These are phyloP conservation scores for Tricholomella constricta DNA, from an alignment of 768 basidiomycete genomes.

Conservation along the genomic window DNA sequence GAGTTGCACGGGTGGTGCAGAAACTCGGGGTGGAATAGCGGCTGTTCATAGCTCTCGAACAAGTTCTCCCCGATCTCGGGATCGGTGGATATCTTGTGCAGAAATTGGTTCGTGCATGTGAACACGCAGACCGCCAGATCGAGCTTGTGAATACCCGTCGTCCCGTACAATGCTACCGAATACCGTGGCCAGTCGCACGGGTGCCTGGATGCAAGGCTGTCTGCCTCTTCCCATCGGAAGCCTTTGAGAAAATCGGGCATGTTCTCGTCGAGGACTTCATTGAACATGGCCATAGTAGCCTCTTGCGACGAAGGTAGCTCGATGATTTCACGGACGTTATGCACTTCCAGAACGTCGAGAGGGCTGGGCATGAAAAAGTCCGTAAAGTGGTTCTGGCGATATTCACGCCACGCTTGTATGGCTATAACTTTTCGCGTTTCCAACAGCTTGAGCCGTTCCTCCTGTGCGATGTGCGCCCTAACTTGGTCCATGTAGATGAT, in stretches of 20 bases:
- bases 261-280: background rate
- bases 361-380: slow-evolving; percentile 24
- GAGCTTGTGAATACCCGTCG: background rate
- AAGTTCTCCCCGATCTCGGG: background rate
- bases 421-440: slow-evolving; percentile 20
- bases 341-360: slow-evolving; percentile 25
- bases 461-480: slow-evolving; percentile 13
- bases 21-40: slow-evolving; percentile 38
- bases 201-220: background rate
- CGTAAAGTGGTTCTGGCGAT: slow-evolving; percentile 18
- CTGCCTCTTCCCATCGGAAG: background rate
- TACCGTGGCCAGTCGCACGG: background rate
- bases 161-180: too few species aligned
- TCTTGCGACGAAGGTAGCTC: slow-evolving; percentile 12
- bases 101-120: slow-evolving; percentile 19
- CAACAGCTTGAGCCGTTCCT: slow-evolving; percentile 21
- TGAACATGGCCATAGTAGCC: background rate
- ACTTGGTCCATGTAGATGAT: slow-evolving; percentile 27
- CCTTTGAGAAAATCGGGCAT: background rate
- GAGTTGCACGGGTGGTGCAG: slow-evolving; percentile 34
- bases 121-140: slow-evolving; percentile 31
- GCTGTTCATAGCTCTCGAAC: slow-evolving; percentile 3
- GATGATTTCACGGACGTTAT: slow-evolving; percentile 14
- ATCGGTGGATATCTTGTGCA: background rate
- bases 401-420: slow-evolving; percentile 23